phyloP scores from a whole-genome alignment of 345 rosid genomes.

The Corymbia maculata region DNA sequence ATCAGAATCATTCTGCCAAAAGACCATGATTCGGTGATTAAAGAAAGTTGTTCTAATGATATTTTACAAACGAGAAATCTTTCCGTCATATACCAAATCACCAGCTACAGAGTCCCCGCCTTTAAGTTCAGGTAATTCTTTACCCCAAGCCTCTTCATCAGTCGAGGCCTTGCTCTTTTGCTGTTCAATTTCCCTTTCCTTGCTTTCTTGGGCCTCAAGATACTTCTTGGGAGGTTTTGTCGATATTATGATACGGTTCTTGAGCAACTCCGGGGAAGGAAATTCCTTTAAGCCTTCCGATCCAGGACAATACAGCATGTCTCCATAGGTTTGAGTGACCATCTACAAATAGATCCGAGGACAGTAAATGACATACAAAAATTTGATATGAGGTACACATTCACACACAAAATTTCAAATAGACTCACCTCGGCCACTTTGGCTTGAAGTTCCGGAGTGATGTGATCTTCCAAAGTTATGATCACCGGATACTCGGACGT shows the following conservation, averaged over 20 bases:
- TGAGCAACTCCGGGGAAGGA: slow-evolving; percentile 70
- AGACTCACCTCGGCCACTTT: slow-evolving; percentile 69
- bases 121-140: slow-evolving; percentile 45
- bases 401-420: background rate
- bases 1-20: slow-evolving; percentile 24
- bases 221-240: slow-evolving; percentile 93
- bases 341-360: slow-evolving; percentile 35
- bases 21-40: background rate
- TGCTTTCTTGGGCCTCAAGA: slow-evolving; percentile 30
- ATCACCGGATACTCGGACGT: slow-evolving; percentile 85
- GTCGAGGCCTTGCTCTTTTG: slow-evolving; percentile 27
- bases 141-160: slow-evolving; percentile 69
- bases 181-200: slow-evolving; percentile 27
- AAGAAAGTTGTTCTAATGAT: background rate
- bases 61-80: background rate
- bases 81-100: background rate
- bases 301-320: slow-evolving; percentile 62
- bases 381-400: background rate
- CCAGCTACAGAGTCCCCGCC: slow-evolving; percentile 19
- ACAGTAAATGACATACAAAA: background rate
- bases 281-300: slow-evolving; percentile 76
- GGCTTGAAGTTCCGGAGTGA: slow-evolving; percentile 79
- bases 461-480: slow-evolving; percentile 94
- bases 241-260: slow-evolving; percentile 64
- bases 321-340: slow-evolving; percentile 70